These are phyloP conservation scores for Stromatinia cepivora DNA, from an alignment of 2,329 filamentous ascomycete species.

Conservation along the genomic window DNA sequence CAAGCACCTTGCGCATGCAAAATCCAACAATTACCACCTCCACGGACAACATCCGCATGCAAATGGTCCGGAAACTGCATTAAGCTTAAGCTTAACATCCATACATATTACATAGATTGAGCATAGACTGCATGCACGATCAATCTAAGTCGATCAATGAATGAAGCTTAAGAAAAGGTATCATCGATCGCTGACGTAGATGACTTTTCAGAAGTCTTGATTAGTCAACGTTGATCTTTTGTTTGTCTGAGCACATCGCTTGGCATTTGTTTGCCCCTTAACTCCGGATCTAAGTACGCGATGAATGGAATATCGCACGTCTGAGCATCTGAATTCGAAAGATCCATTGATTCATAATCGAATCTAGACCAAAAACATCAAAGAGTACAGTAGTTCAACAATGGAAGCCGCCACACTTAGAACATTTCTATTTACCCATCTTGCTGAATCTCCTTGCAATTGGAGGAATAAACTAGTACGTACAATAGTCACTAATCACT, in stretches of 20 bases:
- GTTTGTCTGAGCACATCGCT: neutral
- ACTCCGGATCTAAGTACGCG: neutral
- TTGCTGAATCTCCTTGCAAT: too few relatives aligned
- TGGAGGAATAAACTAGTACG: too few relatives aligned
- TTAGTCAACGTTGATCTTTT: neutral
- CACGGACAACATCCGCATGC: neutral
- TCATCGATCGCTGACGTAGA: slow-evolving; percentile 12
- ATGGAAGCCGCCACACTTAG: too few relatives aligned
- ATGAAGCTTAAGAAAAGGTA: neutral
- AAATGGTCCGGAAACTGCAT: neutral
- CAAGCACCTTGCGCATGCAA: neutral
- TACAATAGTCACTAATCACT: too few relatives aligned
- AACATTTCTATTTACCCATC: too few relatives aligned
- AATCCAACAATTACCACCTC: neutral
- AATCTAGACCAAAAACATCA: too few relatives aligned
- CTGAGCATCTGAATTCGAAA: too few relatives aligned
- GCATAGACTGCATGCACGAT: neutral
- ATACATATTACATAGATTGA: neutral
- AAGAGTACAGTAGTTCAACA: too few relatives aligned
- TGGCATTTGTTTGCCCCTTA: neutral
- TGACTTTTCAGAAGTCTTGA: slow-evolving; percentile 5
- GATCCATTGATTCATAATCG: too few relatives aligned
- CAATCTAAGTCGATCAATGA: neutral
- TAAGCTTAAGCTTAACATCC: neutral
- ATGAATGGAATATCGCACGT: neutral